Evolutionary conservation across 164 flowering plant species (phyloP), one percentile per base, ranked within the genome.

Genomic region (Magnolia changhungtana): DNA sequence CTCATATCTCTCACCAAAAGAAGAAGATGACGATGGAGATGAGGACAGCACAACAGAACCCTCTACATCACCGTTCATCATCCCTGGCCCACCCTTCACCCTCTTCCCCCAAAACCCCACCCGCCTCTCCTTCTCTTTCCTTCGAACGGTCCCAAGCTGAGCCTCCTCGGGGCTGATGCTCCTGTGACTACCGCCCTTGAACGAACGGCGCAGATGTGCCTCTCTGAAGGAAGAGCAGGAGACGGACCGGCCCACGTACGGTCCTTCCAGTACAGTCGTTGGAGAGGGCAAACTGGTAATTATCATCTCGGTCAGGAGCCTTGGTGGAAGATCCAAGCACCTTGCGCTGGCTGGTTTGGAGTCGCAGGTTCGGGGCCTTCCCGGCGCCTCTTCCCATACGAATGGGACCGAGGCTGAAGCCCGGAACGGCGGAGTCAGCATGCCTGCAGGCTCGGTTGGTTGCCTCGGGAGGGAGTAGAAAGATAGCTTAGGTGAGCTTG

Each of bases 351-450:
- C 76, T 2, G 64, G 70, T 20, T 31, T 21, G 20, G 70, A 18
- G 63, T 8, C 19, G 64, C 68, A 59, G 63, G 76, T 74, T 63
- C 88, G 78, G 65, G 98, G 96, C 84, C 77, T 86, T 7, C 98
- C 96, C 1, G 98, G 98, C 1, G 88, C 90, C 70, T 91, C 94
- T 76, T 93, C 98, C 98, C 98, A 93, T 64, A 75, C 74, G 79
- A 93, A 93, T 0, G 98, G 98, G 50, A 93, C 81, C 7, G 96
- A 84, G 14, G 78, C 90, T 1, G 80, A 67, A 31, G 87, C 63
- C 6, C 80, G 81, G 50, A 82, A 82, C 16, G 93, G 98, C 20
- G 98, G 93, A 1, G 95, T 89, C 11, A 75, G 49, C 83, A 83
- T 75, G 37, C 88, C 89, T 20, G 89, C 81, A 9, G 89, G 83